Conservation (phyloP, 768 basidiomycete genomes). For the Amanita muscaria region DNA sequence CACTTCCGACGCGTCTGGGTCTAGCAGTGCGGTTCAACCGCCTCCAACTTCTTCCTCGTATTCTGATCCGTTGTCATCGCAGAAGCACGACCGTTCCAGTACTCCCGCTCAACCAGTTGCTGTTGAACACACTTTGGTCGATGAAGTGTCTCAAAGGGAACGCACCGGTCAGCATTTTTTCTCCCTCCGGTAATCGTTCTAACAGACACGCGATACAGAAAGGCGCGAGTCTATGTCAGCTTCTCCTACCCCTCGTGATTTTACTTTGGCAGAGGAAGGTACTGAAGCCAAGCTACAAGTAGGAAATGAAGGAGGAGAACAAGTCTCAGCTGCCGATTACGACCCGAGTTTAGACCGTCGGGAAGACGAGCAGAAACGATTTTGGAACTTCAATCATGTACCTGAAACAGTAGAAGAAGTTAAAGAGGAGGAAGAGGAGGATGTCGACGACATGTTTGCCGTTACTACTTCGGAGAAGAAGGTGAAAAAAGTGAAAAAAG, state of each 20-base stretch:
- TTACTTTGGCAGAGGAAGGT: conserved; percentile 51
- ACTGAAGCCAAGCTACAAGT: conserved; percentile 36
- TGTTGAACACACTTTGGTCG: neutral
- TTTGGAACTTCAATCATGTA: conserved; percentile 33
- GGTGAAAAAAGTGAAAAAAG: conserved; percentile 47
- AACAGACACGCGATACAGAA: conserved; percentile 20
- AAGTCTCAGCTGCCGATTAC: conserved; percentile 90
- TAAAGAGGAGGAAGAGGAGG: conserved; percentile 71
- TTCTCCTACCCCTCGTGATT: conserved; percentile 48
- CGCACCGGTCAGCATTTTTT: conserved; percentile 13
- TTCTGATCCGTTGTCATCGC: conserved; percentile 53
- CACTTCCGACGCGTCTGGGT: conserved; percentile 44
- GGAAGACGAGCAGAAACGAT: conserved; percentile 73
- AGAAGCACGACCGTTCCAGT: conserved; percentile 38
- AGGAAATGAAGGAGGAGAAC: conserved; percentile 45
- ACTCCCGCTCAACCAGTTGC: conserved; percentile 19
- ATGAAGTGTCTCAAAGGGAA: conserved; percentile 1
- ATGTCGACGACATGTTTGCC: conserved; percentile 95
- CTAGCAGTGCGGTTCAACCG: conserved; percentile 71
- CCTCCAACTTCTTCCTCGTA: conserved; percentile 46
- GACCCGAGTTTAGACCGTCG: conserved; percentile 70
- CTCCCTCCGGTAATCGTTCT: conserved; percentile 2
- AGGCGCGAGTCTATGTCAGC: conserved; percentile 48
- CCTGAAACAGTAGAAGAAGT: conserved; percentile 41
- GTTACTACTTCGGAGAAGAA: conserved; percentile 44